Evolutionary conservation across 164 flowering plant species (phyloP).

Genomic region (Umbellularia californica): DNA sequence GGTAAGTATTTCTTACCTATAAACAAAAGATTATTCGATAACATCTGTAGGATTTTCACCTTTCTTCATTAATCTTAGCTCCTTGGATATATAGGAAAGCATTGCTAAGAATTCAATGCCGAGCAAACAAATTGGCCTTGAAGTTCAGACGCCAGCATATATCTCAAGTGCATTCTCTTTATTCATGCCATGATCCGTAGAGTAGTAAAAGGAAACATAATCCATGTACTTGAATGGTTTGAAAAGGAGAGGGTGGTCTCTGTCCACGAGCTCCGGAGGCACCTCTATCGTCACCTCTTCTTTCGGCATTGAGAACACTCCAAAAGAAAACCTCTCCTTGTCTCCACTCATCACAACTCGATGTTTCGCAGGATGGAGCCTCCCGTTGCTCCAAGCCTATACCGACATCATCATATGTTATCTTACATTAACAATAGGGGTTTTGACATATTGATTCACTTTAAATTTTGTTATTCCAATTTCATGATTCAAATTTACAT

Average conservation of each 20-base stretch:
- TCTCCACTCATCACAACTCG: slow-evolving; percentile 44
- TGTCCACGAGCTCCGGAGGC: slow-evolving; percentile 50
- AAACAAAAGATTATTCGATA: too few species aligned
- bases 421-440: not conserved
- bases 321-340: slow-evolving; percentile 39
- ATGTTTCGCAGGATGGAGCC: slow-evolving; percentile 45
- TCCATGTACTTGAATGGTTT: slow-evolving; percentile 38
- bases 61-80: too few species aligned
- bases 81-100: too few species aligned
- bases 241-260: slow-evolving; percentile 50
- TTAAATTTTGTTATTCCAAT: too few species aligned
- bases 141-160: slow-evolving; percentile 27
- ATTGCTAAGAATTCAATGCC: too few species aligned
- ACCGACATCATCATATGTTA: not conserved
- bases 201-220: slow-evolving; percentile 19
- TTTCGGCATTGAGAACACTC: slow-evolving; percentile 34
- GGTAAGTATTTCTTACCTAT: too few species aligned
- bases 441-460: too few species aligned
- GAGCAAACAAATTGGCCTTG: too few species aligned
- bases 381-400: slow-evolving; percentile 71
- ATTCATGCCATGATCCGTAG: slow-evolving; percentile 3
- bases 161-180: slow-evolving; percentile 30
- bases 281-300: slow-evolving; percentile 31
- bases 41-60: too few species aligned
- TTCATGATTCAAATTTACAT: too few species aligned